Conservation (phyloP, 441 rosid species). For the Arabidopsis lyrata region DNA sequence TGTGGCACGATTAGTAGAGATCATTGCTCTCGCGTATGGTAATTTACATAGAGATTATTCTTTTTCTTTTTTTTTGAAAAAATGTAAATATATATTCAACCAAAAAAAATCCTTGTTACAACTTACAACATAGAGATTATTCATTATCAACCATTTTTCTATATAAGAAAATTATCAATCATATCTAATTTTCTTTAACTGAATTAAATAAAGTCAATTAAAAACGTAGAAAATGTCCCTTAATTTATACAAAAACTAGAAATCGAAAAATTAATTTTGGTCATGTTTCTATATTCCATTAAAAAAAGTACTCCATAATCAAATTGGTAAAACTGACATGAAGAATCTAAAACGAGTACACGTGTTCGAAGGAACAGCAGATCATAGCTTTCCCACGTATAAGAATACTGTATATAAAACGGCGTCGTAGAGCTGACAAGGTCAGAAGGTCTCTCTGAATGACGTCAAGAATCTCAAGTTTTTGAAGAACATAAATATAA, state of each 20-base stretch:
- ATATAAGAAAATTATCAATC: not conserved
- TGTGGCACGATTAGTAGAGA: constrained; percentile 22
- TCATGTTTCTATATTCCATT: too few species aligned
- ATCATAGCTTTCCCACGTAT: not conserved
- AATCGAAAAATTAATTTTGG: too few species aligned
- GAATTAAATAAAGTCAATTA: not conserved
- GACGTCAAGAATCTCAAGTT: constrained; percentile 30
- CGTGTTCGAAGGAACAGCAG: not conserved
- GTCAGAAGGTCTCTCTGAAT: not conserved
- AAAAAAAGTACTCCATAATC: too few species aligned
- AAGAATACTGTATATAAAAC: constrained; percentile 8
- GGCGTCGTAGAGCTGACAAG: constrained; percentile 5
- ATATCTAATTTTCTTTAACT: too few species aligned
- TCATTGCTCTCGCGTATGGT: constrained; percentile 17
- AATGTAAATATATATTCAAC: too few species aligned
- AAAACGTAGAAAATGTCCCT: too few species aligned
- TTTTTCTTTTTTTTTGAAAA: too few species aligned
- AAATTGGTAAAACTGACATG: too few species aligned
- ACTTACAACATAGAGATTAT: too few species aligned
- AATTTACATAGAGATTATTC: not conserved
- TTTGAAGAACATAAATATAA: not conserved
- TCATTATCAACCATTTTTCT: not conserved
- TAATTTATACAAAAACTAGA: too few species aligned
- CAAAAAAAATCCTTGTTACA: too few species aligned
- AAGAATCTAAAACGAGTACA: not conserved